These are phyloP conservation scores for Calonectria pseudoreteaudii DNA, from an alignment of 2,329 filamentous ascomycete species.

Conservation along the genomic window DNA sequence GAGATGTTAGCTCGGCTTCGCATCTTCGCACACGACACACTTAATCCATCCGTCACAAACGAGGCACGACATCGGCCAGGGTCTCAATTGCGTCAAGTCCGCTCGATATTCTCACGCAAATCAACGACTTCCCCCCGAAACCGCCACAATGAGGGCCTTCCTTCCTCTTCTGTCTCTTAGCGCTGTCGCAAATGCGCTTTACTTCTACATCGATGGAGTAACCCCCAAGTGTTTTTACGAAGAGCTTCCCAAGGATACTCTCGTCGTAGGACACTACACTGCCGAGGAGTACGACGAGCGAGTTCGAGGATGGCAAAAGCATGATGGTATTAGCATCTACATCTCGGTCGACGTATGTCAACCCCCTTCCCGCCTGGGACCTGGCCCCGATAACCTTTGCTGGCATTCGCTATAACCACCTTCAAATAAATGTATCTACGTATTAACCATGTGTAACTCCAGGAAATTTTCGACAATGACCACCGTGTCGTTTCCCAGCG, in stretches of 20 bases:
- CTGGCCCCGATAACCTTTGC: background rate
- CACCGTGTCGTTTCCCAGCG: conserved; percentile 94
- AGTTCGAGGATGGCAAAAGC: conserved; percentile 74
- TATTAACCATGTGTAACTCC: conserved; percentile 21
- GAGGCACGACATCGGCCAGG: conserved; percentile 20
- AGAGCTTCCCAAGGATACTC: conserved; percentile 95
- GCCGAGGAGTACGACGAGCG: conserved; percentile 86
- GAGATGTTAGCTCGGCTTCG: conserved; percentile 29
- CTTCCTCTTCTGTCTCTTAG: conserved; percentile 75
- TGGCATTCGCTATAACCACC: background rate
- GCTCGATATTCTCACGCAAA: background rate
- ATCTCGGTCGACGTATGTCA: conserved; percentile 87
- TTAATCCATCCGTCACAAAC: background rate
- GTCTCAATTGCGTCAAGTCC: conserved; percentile 30
- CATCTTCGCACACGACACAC: conserved; percentile 26
- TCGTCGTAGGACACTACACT: conserved; percentile 93
- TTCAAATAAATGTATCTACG: background rate
- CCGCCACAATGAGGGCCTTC: conserved; percentile 66
- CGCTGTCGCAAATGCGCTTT: conserved; percentile 80
- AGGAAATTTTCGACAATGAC: conserved; percentile 97
- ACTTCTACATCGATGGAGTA: conserved; percentile 93
- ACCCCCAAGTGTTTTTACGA: conserved; percentile 97
- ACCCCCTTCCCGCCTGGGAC: background rate
- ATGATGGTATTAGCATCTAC: conserved; percentile 83
- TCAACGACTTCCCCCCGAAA: background rate